A percentile compares a stretch with the other conserved stretches of the same genome.
These are phyloP conservation scores for Oleoguttula mirabilis DNA, from an alignment of 495 filamentous ascomycete species.

Conservation along the genomic window DNA sequence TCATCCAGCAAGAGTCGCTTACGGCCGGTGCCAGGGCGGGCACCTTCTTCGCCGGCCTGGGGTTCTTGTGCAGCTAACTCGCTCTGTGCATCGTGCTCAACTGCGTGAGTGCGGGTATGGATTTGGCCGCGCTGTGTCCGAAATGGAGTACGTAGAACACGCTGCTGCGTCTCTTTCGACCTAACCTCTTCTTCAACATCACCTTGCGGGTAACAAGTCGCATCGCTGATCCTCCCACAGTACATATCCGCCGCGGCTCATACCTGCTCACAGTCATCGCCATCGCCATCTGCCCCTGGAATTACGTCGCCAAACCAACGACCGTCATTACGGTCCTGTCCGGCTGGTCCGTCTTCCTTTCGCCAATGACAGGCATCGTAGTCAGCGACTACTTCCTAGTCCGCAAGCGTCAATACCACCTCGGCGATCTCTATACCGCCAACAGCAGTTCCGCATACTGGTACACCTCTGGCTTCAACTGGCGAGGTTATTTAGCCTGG, in stretches of 20 bases:
- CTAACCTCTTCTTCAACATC: neutral
- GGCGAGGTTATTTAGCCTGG: too few relatives aligned
- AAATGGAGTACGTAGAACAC: neutral
- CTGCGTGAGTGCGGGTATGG: neutral
- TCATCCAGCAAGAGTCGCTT: neutral
- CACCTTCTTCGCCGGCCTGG: neutral
- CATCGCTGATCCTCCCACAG: neutral
- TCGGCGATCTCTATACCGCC: too few relatives aligned
- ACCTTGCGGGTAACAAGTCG: neutral
- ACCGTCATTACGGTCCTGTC: too few relatives aligned
- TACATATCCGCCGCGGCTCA: neutral
- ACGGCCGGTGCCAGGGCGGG: neutral
- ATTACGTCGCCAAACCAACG: neutral
- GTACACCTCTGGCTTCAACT: neutral
- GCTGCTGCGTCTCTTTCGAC: neutral
- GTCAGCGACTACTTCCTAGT: neutral
- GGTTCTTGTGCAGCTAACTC: neutral
- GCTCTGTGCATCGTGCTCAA: neutral
- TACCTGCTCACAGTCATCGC: too few relatives aligned
- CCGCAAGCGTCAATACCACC: neutral
- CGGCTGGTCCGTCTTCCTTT: too few relatives aligned
- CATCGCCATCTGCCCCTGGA: neutral
- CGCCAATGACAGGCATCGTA: neutral
- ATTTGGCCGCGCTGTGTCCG: neutral
- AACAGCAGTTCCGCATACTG: too few relatives aligned